A percentile compares a stretch with the other conserved stretches of the same genome.
Evolutionary conservation across 805 yeast genomes (phyloP).

Genomic region (Starmerella apicola): DNA sequence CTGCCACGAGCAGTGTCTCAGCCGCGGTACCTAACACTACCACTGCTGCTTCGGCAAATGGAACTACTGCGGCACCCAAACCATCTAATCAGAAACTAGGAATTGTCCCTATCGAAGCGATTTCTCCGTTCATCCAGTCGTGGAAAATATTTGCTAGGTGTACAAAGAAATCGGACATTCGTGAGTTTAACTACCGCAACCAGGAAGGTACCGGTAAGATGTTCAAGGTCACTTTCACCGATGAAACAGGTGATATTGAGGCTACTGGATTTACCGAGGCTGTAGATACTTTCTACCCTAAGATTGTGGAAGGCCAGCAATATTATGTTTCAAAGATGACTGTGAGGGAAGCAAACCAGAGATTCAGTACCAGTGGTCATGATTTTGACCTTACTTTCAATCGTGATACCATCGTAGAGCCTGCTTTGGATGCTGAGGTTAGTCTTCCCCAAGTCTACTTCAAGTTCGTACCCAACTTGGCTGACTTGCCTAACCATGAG

Average conservation of each 20-base stretch:
- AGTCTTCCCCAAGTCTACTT: conserved; percentile 61
- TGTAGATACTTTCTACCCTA: conserved; percentile 65
- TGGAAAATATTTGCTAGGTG: conserved; percentile 95
- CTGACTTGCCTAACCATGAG: conserved; percentile 35
- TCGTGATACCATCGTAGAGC: conserved; percentile 63
- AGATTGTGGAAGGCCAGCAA: conserved; percentile 77
- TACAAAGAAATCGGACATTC: conserved; percentile 72
- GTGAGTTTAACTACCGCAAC: conserved; percentile 52
- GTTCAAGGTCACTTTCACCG: conserved; percentile 76
- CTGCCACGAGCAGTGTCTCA: neutral
- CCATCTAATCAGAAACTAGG: neutral
- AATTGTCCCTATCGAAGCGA: conserved; percentile 14
- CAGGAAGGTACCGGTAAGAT: conserved; percentile 64
- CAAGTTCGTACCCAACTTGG: conserved; percentile 57
- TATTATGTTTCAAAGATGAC: conserved; percentile 77
- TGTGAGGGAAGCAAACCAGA: conserved; percentile 71
- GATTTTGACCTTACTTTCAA: conserved; percentile 80
- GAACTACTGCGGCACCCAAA: neutral
- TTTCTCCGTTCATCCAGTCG: conserved; percentile 78
- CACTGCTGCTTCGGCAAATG: neutral
- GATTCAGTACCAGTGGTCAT: conserved; percentile 70
- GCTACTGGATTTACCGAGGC: conserved; percentile 88
- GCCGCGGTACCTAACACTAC: neutral
- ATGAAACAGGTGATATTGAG: conserved; percentile 90
- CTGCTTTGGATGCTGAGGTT: conserved; percentile 40